Evolutionary conservation across 306 rosid genomes (phyloP).

Genomic region (Vicia villosa): DNA sequence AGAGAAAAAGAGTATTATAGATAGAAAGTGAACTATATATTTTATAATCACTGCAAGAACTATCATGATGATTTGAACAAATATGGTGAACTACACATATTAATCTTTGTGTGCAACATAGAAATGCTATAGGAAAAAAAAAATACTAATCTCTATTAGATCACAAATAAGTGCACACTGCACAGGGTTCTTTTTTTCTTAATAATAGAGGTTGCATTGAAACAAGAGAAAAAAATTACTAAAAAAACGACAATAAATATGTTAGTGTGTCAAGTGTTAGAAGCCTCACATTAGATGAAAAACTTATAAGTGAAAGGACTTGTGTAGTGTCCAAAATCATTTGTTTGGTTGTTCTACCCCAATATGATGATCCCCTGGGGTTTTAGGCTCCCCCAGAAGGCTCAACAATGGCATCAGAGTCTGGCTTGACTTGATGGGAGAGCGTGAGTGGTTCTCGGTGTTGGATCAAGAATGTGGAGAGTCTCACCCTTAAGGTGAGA

Average conservation of each 20-base stretch:
- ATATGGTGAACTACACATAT: conserved; percentile 13
- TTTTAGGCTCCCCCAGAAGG: not conserved
- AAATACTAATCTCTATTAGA: not conserved
- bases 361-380: not conserved
- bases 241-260: not conserved
- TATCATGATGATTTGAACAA: conserved; percentile 20
- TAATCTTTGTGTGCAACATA: conserved; percentile 11
- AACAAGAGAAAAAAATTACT: not conserved
- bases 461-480: too few relatives aligned
- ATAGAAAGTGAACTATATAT: conserved; percentile 12
- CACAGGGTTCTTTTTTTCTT: not conserved
- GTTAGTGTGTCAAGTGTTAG: not conserved
- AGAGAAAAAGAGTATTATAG: conserved; percentile 7
- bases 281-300: not conserved
- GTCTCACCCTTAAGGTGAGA: too few relatives aligned
- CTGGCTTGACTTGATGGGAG: too few relatives aligned
- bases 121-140: conserved; percentile 11
- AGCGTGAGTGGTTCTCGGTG: too few relatives aligned
- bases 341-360: not conserved
- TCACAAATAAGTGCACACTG: not conserved
- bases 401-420: too few relatives aligned
- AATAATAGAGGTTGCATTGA: not conserved
- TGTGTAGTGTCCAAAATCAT: too few relatives aligned
- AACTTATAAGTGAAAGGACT: not conserved
- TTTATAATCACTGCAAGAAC: conserved; percentile 18